Percentiles rank a stretch among this genome's conserved stretches.
phyloP scores from a whole-genome alignment of 352 stramenopile species.

The Pythium graminicola region DNA sequence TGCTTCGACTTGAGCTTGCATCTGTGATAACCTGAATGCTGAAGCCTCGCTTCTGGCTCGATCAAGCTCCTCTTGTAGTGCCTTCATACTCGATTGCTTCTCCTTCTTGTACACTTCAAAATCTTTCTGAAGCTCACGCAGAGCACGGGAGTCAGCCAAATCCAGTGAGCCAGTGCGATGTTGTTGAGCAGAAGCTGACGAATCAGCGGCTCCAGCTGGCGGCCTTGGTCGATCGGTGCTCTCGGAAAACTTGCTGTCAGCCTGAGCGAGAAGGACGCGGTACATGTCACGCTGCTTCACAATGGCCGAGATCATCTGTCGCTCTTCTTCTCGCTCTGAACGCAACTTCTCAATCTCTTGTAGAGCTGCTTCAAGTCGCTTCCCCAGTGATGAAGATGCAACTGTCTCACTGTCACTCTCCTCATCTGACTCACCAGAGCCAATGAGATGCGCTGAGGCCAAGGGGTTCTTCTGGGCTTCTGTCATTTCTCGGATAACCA shows the following conservation, averaged over 20 bases:
- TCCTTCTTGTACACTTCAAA: conserved; percentile 80
- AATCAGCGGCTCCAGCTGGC: background rate
- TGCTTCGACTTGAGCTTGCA: conserved; percentile 65
- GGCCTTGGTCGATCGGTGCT: background rate
- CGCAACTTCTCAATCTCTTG: conserved; percentile 81
- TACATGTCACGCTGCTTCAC: conserved; percentile 97
- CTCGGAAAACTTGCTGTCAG: conserved; percentile 69
- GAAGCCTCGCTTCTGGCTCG: conserved; percentile 42
- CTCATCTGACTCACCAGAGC: conserved; percentile 59
- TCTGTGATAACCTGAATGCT: conserved; percentile 42
- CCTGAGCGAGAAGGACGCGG: conserved; percentile 85
- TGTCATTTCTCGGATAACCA: conserved; percentile 67
- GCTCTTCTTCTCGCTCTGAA: conserved; percentile 61
- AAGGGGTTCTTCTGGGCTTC: conserved; percentile 32
- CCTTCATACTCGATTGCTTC: conserved; percentile 54
- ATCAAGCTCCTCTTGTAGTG: conserved; percentile 64
- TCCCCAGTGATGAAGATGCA: conserved; percentile 25
- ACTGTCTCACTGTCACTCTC: conserved; percentile 29
- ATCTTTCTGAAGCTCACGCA: conserved; percentile 59
- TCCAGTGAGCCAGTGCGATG: conserved; percentile 31
- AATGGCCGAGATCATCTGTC: conserved; percentile 89
- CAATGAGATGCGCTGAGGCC: conserved; percentile 35
- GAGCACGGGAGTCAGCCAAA: conserved; percentile 27
- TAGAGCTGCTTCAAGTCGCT: conserved; percentile 48
- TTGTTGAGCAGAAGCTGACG: background rate